A percentile compares a stretch with the other conserved stretches of the same genome.
phyloP scores from a whole-genome alignment of 2,329 filamentous ascomycete species.

The Fusarium concolor region DNA sequence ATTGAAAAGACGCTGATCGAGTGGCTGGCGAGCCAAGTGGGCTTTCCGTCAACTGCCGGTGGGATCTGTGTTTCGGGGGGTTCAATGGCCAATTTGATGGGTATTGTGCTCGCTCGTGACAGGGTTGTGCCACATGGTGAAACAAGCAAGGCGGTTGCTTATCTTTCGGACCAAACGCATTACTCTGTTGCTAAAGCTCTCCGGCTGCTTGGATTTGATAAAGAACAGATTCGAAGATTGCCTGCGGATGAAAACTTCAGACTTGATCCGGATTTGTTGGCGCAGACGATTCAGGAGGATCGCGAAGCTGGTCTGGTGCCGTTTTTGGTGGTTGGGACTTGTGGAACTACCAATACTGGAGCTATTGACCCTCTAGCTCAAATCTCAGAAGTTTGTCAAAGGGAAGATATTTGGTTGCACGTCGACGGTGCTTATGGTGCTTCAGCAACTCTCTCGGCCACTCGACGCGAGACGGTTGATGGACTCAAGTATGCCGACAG shows the following conservation, averaged over 20 bases:
- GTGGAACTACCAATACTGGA: conserved; percentile 32
- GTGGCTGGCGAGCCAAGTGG: conserved; percentile 35
- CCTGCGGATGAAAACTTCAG: not conserved
- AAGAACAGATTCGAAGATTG: not conserved
- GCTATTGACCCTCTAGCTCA: conserved; percentile 7
- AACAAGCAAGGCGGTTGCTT: not conserved
- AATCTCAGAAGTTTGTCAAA: conserved; percentile 15
- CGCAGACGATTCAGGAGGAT: not conserved
- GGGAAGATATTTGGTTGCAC: conserved; percentile 39
- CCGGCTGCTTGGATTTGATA: conserved; percentile 13
- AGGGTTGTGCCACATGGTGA: conserved; percentile 23
- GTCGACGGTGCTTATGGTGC: conserved; percentile 45
- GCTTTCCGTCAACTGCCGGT: conserved; percentile 32
- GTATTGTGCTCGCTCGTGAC: conserved; percentile 39
- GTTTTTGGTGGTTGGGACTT: conserved; percentile 27
- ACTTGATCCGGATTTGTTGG: not conserved
- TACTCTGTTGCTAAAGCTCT: conserved; percentile 25
- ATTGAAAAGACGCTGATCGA: conserved; percentile 43
- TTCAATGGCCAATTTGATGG: conserved; percentile 45
- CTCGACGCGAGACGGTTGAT: conserved; percentile 10
- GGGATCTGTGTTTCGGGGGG: conserved; percentile 44
- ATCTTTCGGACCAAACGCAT: conserved; percentile 23
- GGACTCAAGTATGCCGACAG: conserved; percentile 39
- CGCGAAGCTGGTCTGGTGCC: conserved; percentile 5
- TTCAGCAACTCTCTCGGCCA: conserved; percentile 34